Base-by-base conservation (phyloP, 352 stramenopile genomes). In the Hyaloperonospora brassicae region DNA sequence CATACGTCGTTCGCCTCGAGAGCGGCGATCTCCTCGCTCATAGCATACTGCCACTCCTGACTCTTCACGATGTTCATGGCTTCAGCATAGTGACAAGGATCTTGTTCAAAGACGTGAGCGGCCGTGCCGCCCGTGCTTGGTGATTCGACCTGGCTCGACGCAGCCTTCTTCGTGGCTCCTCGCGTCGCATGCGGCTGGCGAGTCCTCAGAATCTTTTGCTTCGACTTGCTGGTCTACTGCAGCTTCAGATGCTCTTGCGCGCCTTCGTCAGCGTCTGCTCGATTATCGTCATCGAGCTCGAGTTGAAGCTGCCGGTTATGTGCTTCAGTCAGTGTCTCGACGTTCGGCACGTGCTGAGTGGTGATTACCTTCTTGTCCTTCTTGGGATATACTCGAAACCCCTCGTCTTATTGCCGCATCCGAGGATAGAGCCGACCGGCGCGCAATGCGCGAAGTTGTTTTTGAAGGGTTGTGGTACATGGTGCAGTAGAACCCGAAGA, bases 371-470 rank as follows among this genome's bases (percentile, higher is more conserved):
- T 22, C 5, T 43, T 43, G 11, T 23, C 38, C 13, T 43, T 43
- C 2, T 21, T 35, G 0, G 51, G 13, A 1, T 55, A 60, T 9
- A 54, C 25, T 44, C 36, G 34, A 22, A 45, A 60, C 5, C 42
- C 7, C 63, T 67, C 35, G 50, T 62, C 8, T 59, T 48, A n/a
- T 62, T 55, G 35, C 48, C 52, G n/a, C 47, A 55, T 2, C 43
- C 60, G 3, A 59, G 31, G 36, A 59, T 61, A 27, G 52, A 48
- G 21, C 6, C 55, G 5, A 38, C 5, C 25, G 46, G 30, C 36
- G 57, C 43, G 34, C 17, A 10, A 14, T 27, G 6, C 36, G 17
- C 5, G 36, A 55, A 23, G 11, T 13, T 41, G 13, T 57, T 60
- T 12, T 64, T 63, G 13, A 42, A 2, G 55, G n/a, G 11, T 68